Percentiles rank a stretch among this genome's conserved stretches.
These are phyloP conservation scores for Bipolaris victoriae DNA, from an alignment of 2,329 filamentous ascomycete genomes.

Conservation along the genomic window DNA sequence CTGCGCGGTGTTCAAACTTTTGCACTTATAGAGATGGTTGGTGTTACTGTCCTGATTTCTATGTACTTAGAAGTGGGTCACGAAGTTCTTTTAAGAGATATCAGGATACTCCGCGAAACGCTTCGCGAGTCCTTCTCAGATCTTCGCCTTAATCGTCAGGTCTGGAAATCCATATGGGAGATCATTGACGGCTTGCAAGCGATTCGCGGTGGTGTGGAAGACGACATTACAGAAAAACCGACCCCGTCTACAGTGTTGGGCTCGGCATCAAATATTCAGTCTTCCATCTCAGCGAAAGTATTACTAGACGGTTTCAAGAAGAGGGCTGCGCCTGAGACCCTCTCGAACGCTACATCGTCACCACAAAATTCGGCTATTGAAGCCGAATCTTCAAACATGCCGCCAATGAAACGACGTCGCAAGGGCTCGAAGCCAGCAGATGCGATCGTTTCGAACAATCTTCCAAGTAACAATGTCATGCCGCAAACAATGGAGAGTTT, in stretches of 20 bases:
- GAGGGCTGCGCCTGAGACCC: background rate
- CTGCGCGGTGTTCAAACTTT: slow-evolving; percentile 41
- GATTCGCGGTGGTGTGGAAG: slow-evolving; percentile 33
- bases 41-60: slow-evolving; percentile 43
- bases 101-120: slow-evolving; percentile 30
- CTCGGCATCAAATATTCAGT: background rate
- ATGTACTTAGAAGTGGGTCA: slow-evolving; percentile 37
- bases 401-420: slow-evolving; percentile 26
- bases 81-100: slow-evolving; percentile 38
- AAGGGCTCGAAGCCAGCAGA: slow-evolving; percentile 5
- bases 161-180: slow-evolving; percentile 44
- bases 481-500: background rate
- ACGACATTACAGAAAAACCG: slow-evolving; percentile 4
- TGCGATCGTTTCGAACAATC: background rate
- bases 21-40: slow-evolving; percentile 47
- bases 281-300: background rate
- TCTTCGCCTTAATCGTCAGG: slow-evolving; percentile 30
- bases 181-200: slow-evolving; percentile 38
- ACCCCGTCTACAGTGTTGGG: background rate
- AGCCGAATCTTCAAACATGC: background rate
- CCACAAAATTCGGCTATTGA: slow-evolving; percentile 5
- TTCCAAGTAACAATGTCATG: background rate
- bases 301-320: background rate
- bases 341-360: background rate
- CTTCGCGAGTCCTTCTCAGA: slow-evolving; percentile 40